Conservation (phyloP, 1,139 yeast species). For the Kurtzmaniella quercitrusa region DNA sequence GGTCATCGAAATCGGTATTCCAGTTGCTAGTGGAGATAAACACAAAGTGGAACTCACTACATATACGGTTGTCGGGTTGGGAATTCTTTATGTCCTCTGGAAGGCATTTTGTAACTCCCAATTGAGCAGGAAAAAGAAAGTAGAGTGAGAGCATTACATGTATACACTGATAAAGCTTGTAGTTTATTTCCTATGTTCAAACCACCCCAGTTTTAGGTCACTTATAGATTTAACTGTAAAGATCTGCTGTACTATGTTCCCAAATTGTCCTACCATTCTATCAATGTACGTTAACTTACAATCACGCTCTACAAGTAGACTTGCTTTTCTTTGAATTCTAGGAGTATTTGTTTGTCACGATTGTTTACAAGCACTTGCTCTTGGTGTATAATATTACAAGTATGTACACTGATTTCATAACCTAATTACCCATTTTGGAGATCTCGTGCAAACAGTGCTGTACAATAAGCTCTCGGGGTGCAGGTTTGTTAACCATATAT, state of each 20-base stretch:
- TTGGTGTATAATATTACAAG: neutral
- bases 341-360: no score
- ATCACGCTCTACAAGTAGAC: neutral
- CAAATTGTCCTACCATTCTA: no score
- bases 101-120: constrained; percentile 1
- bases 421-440: neutral
- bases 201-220: no score
- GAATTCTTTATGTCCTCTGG: constrained; percentile 5
- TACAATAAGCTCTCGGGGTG: constrained; percentile 12
- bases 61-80: constrained; percentile 1
- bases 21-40: constrained; percentile 15
- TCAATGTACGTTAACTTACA: neutral
- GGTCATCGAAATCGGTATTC: constrained; percentile 15
- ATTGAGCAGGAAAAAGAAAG: neutral
- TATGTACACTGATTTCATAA: no score
- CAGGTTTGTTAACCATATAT: constrained; percentile 13
- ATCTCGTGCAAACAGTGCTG: neutral
- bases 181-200: no score
- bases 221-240: no score
- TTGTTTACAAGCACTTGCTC: no score
- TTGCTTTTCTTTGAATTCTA: no score
- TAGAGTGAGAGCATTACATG: neutral
- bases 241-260: no score
- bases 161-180: no score
- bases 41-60: neutral